These are phyloP conservation scores for Penicillium lagena DNA, from an alignment of 495 filamentous ascomycete species.

Conservation along the genomic window DNA sequence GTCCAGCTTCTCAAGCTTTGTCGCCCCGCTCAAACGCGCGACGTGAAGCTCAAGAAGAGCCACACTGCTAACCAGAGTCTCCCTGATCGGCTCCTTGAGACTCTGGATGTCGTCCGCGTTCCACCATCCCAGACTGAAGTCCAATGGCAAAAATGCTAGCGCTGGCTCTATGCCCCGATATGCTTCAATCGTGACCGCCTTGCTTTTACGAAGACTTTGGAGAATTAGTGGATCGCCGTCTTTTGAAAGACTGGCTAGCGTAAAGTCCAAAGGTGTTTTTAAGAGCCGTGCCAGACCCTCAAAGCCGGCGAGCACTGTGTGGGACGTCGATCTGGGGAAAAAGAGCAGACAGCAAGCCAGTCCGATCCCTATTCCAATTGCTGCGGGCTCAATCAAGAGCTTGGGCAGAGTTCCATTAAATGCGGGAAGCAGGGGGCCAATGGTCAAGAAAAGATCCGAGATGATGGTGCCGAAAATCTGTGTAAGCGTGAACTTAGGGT, in stretches of 20 bases:
- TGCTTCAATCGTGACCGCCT: constrained; percentile 9
- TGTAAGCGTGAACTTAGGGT: constrained; percentile 28
- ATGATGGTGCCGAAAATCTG: constrained; percentile 35
- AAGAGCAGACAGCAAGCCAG: constrained; percentile 30
- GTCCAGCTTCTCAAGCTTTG: constrained; percentile 15
- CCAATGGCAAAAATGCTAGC: constrained; percentile 20
- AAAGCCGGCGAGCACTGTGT: constrained; percentile 25
- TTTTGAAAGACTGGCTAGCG: constrained; percentile 6
- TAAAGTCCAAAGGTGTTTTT: constrained; percentile 22
- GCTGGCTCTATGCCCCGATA: constrained; percentile 18
- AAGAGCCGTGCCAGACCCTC: constrained; percentile 24
- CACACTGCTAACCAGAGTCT: constrained; percentile 10
- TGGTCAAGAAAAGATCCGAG: constrained; percentile 27
- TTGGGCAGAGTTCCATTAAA: constrained; percentile 34
- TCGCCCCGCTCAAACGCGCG: constrained; percentile 13
- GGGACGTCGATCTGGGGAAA: constrained; percentile 35
- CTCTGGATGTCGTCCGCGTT: constrained; percentile 23
- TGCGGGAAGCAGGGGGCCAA: constrained; percentile 26
- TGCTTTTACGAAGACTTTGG: constrained; percentile 9
- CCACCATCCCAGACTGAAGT: constrained; percentile 26
- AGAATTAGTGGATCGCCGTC: constrained; percentile 8
- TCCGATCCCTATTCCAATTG: constrained; percentile 31
- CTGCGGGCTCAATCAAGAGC: constrained; percentile 27
- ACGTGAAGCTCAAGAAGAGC: constrained; percentile 21
- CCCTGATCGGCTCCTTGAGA: constrained; percentile 19